Evolutionary conservation across 2,329 filamentous ascomycete species (phyloP).

Genomic region (Macrophomina tecta): DNA sequence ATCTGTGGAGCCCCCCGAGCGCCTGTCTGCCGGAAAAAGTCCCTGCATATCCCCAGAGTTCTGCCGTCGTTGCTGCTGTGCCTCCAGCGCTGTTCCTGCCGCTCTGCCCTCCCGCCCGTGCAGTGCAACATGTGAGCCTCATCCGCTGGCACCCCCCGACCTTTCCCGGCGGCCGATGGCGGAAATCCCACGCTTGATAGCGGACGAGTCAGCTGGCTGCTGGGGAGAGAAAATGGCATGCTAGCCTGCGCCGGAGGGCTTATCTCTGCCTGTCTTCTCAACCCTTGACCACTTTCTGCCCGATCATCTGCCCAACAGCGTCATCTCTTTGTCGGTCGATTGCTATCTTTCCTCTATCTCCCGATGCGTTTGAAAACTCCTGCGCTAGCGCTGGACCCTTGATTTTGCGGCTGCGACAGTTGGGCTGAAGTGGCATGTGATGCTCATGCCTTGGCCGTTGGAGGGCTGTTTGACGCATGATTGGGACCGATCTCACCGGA

Average conservation of each 20-base stretch:
- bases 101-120: not conserved
- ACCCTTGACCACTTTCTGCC: slow-evolving; percentile 6
- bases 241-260: not conserved
- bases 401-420: not conserved
- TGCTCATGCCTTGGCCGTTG: not conserved
- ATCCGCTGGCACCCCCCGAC: not conserved
- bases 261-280: not conserved
- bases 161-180: not conserved
- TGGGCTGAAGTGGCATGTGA: not conserved
- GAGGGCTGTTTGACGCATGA: not conserved
- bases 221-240: not conserved
- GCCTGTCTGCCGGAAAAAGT: slow-evolving; percentile 1
- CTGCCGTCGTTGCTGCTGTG: slow-evolving; percentile 2
- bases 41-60: slow-evolving; percentile 14
- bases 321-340: not conserved
- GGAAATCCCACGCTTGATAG: slow-evolving; percentile 4
- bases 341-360: not conserved
- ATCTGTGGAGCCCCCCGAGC: not conserved
- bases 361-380: not conserved
- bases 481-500: not conserved
- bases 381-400: not conserved
- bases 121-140: not conserved
- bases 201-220: slow-evolving; percentile 11
- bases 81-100: slow-evolving; percentile 20
- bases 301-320: slow-evolving; percentile 12